Percentiles rank a stretch among this genome's conserved stretches.
Conservation (phyloP, 2,329 filamentous ascomycete species). For the Fusarium dimerum region DNA sequence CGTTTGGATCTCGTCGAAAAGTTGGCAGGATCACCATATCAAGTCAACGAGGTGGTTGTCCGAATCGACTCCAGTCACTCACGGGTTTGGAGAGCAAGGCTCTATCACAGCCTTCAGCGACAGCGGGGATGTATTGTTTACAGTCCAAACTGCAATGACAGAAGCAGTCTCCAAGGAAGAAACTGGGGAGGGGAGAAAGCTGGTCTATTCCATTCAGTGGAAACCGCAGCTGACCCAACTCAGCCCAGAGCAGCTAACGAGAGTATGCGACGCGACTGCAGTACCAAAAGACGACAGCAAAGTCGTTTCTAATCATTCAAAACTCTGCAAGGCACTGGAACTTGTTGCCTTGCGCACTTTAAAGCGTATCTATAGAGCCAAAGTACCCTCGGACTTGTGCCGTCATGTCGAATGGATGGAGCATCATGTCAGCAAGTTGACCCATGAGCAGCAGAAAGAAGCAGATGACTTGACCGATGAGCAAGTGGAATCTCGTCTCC, state of each 20-base stretch:
- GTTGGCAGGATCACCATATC: neutral
- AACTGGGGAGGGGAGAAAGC: neutral
- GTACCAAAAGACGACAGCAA: neutral
- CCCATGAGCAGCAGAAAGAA: neutral
- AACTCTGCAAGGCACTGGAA: neutral
- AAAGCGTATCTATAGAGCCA: neutral
- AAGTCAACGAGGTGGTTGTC: neutral
- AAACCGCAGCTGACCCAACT: conserved; percentile 4
- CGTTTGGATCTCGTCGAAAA: neutral
- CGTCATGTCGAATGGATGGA: conserved; percentile 7
- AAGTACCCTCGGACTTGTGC: neutral
- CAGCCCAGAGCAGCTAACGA: neutral
- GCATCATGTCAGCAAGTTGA: conserved; percentile 2
- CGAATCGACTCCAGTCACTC: neutral
- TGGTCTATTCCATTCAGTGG: conserved; percentile 2
- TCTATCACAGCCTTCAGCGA: neutral
- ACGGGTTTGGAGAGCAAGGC: conserved; percentile 3
- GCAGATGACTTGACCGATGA: neutral
- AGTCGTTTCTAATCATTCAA: neutral
- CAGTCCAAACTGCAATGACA: neutral
- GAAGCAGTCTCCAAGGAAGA: neutral
- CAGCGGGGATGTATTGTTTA: neutral
- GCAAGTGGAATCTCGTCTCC: neutral
- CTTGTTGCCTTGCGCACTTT: neutral
- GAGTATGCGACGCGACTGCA: neutral